Evolutionary conservation across 2,329 filamentous ascomycete genomes (phyloP).

Genomic region (Paracorniculantispora psalliotae): DNA sequence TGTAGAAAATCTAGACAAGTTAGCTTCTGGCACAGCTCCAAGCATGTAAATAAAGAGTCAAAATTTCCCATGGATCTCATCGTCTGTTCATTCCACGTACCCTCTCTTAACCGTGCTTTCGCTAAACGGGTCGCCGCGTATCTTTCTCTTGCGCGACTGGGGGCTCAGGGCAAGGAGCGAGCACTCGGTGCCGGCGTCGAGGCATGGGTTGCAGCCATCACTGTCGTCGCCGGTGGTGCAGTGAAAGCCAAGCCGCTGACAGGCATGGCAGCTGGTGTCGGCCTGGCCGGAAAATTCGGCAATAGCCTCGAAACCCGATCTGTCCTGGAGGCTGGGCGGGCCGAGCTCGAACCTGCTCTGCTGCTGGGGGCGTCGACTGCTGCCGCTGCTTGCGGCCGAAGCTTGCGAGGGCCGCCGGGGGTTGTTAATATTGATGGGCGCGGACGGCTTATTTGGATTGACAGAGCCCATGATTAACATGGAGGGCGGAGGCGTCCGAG

Average conservation of each 20-base stretch:
- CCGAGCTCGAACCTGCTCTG: slow-evolving; percentile 37
- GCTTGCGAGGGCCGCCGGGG: background rate
- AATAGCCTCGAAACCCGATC: background rate
- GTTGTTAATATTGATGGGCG: slow-evolving; percentile 8
- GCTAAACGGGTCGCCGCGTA: slow-evolving; percentile 58
- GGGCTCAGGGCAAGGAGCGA: slow-evolving; percentile 45
- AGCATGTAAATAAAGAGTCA: too few species aligned
- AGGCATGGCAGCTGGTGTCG: slow-evolving; percentile 64
- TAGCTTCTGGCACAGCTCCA: too few species aligned
- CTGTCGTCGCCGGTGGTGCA: slow-evolving; percentile 73
- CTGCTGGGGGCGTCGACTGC: background rate
- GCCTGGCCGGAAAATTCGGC: slow-evolving; percentile 26
- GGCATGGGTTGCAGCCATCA: slow-evolving; percentile 49
- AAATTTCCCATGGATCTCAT: too few species aligned
- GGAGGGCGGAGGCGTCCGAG: background rate
- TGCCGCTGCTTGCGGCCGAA: background rate
- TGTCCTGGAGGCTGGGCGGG: slow-evolving; percentile 45
- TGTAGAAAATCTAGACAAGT: slow-evolving; percentile 16
- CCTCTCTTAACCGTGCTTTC: slow-evolving; percentile 63
- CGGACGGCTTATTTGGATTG: background rate
- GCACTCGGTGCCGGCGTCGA: slow-evolving; percentile 10
- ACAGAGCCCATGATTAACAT: slow-evolving; percentile 9
- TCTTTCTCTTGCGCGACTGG: slow-evolving; percentile 73
- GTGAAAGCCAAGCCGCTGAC: slow-evolving; percentile 66
- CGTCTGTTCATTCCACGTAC: too few species aligned